Percentiles rank a stretch among this genome's conserved stretches.
phyloP scores from a whole-genome alignment of 192 early-diverging fungal genomes.

The Backusella mclennaniae region DNA sequence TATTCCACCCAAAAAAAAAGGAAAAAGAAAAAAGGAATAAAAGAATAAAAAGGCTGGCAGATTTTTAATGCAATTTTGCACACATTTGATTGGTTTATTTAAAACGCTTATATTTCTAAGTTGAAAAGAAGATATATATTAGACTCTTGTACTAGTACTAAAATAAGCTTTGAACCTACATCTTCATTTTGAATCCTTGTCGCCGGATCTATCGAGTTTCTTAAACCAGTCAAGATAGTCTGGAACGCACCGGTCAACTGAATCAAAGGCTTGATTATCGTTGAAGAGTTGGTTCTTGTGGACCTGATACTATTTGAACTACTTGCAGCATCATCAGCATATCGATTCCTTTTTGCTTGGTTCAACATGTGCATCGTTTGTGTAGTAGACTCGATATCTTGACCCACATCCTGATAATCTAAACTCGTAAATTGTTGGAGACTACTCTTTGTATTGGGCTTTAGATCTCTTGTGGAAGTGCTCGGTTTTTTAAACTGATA shows the following conservation, averaged over 20 bases:
- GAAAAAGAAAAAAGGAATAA: no score
- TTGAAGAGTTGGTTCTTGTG: slow-evolving; percentile 72
- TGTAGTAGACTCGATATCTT: slow-evolving; percentile 78
- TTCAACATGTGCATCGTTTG: slow-evolving; percentile 83
- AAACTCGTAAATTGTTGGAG: slow-evolving; percentile 56
- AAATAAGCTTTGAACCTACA: slow-evolving; percentile 36
- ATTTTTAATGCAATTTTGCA: neutral
- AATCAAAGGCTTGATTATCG: slow-evolving; percentile 95
- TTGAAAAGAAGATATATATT: neutral
- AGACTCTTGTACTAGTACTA: neutral
- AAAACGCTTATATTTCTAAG: neutral
- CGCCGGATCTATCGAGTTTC: slow-evolving; percentile 86
- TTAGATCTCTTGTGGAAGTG: no score
- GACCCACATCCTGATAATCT: slow-evolving; percentile 75
- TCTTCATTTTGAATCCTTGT: slow-evolving; percentile 79
- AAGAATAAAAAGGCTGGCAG: neutral
- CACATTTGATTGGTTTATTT: neutral
- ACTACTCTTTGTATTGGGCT: neutral
- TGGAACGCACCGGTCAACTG: slow-evolving; percentile 90
- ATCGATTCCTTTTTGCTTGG: slow-evolving; percentile 35
- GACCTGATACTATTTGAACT: slow-evolving; percentile 37
- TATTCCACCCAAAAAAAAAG: neutral
- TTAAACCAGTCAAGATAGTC: slow-evolving; percentile 87
- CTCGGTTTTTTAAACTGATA: neutral
- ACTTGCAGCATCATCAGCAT: slow-evolving; percentile 64